Evolutionary conservation across 2,329 filamentous ascomycete species (phyloP).

Genomic region (Alternaria alternata): DNA sequence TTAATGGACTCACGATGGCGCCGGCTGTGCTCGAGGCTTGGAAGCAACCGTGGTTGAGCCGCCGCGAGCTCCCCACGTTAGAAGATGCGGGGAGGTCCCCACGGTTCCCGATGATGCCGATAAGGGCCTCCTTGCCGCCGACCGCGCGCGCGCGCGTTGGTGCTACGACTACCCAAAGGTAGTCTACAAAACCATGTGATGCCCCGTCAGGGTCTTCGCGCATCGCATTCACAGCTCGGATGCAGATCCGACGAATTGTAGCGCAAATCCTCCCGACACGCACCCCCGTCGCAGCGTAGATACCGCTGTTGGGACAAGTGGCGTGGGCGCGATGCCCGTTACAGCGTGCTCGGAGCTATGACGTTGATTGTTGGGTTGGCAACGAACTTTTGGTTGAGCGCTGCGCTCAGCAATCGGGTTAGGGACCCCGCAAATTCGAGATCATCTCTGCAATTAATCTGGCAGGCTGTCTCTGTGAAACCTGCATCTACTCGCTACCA

Average conservation of each 20-base stretch:
- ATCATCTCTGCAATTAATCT: conserved; percentile 18
- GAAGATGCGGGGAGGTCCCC: conserved; percentile 25
- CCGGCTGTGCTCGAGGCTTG: conserved; percentile 10
- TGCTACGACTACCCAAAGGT: not conserved
- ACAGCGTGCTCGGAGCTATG: conserved; percentile 37
- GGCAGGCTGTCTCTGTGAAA: conserved; percentile 4
- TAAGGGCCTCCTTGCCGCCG: conserved; percentile 18
- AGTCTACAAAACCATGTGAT: conserved; percentile 1
- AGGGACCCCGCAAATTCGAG: conserved; percentile 41
- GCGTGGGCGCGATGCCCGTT: conserved; percentile 34
- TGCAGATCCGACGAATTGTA: conserved; percentile 22
- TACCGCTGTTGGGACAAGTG: conserved; percentile 33
- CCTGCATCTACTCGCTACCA: conserved; percentile 17
- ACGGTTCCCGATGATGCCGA: conserved; percentile 17
- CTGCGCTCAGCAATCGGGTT: conserved; percentile 37
- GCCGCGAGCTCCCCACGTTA: conserved; percentile 34
- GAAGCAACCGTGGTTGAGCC: conserved; percentile 24
- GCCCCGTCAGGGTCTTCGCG: not conserved
- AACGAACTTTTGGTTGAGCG: conserved; percentile 45
- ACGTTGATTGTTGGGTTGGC: conserved; percentile 38
- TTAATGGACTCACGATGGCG: conserved; percentile 7
- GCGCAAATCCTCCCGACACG: conserved; percentile 30
- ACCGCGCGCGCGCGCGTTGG: not conserved
- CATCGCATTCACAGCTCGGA: not conserved
- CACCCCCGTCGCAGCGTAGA: conserved; percentile 2